phyloP scores from a whole-genome alignment of 495 filamentous ascomycete species.

The Neurospora sp. region DNA sequence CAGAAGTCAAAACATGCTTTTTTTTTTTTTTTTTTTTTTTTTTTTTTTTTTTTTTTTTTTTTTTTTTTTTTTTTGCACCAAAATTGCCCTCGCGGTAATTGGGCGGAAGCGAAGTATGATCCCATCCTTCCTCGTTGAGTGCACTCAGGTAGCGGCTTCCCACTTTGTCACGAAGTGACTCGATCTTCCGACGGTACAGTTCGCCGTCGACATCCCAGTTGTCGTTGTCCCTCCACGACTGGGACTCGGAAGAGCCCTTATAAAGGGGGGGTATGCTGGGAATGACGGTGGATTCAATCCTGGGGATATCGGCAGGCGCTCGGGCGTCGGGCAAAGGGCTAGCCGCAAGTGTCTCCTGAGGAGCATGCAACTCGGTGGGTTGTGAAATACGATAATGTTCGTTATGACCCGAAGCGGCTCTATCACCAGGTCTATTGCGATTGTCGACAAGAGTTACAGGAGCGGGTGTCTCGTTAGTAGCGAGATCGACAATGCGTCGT shows the following conservation, averaged over 20 bases:
- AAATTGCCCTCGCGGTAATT: conserved; percentile 30
- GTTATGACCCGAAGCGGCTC: conserved; percentile 12
- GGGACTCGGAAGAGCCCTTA: conserved; percentile 22
- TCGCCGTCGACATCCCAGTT: conserved; percentile 66
- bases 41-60: conserved; percentile 27
- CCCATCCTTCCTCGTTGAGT: conserved; percentile 67
- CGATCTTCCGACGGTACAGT: conserved; percentile 73
- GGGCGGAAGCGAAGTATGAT: conserved; percentile 24
- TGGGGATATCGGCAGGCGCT: conserved; percentile 31
- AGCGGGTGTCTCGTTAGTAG: conserved; percentile 46
- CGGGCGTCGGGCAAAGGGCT: conserved; percentile 17
- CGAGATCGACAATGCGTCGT: conserved; percentile 76
- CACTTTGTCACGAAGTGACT: conserved; percentile 72
- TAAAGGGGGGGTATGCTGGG: conserved; percentile 32
- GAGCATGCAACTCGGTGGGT: conserved; percentile 20
- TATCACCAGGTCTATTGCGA: conserved; percentile 2
- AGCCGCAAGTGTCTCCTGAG: conserved; percentile 14
- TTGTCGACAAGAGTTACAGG: conserved; percentile 18
- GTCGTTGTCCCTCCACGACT: conserved; percentile 34
- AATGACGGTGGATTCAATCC: conserved; percentile 34
- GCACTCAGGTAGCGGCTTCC: conserved; percentile 78
- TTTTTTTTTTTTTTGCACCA: conserved; percentile 30
- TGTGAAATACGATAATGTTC: conserved; percentile 36
- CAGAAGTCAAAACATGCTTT: not conserved
- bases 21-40: too few species aligned